Percentiles rank a stretch among this genome's conserved stretches.
These are phyloP conservation scores for Phytophthora chlamydospora DNA, from an alignment of 352 stramenopile genomes.

Conservation along the genomic window DNA sequence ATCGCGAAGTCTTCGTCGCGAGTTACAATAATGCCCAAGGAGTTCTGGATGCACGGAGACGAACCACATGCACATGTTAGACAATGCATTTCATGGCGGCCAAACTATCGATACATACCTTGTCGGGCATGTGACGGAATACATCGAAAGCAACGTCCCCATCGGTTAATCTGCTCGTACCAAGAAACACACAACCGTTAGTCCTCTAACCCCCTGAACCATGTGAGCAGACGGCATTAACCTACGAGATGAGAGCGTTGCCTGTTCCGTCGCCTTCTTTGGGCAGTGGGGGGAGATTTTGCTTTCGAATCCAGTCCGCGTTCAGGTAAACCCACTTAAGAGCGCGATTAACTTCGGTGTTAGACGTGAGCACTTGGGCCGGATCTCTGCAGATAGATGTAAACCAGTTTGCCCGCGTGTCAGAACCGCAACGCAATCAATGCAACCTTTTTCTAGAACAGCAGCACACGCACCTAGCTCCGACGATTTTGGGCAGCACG, in stretches of 20 bases:
- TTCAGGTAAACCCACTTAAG: slow-evolving; percentile 91
- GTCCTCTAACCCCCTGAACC: background rate
- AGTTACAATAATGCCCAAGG: slow-evolving; percentile 66
- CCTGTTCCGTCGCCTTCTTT: slow-evolving; percentile 27
- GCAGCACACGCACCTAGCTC: slow-evolving; percentile 47
- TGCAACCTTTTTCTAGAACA: background rate
- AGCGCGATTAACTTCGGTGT: slow-evolving; percentile 68
- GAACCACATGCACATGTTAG: slow-evolving; percentile 1
- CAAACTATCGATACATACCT: slow-evolving; percentile 41
- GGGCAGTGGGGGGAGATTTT: slow-evolving; percentile 57
- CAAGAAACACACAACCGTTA: background rate
- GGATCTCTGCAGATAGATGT: slow-evolving; percentile 53
- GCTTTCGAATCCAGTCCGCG: slow-evolving; percentile 82
- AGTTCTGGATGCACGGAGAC: slow-evolving; percentile 28
- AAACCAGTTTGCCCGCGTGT: background rate
- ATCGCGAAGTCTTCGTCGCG: slow-evolving; percentile 63
- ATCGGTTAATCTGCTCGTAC: slow-evolving; percentile 48
- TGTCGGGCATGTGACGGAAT: slow-evolving; percentile 88
- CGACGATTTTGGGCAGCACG: slow-evolving; percentile 79
- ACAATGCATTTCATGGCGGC: background rate
- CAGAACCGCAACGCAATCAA: background rate
- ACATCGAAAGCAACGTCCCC: slow-evolving; percentile 80
- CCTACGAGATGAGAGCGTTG: slow-evolving; percentile 49
- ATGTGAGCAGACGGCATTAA: background rate
- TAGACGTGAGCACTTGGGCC: slow-evolving; percentile 67